Base-by-base conservation (phyloP, 306 rosid genomes). In the Senna siamea region DNA sequence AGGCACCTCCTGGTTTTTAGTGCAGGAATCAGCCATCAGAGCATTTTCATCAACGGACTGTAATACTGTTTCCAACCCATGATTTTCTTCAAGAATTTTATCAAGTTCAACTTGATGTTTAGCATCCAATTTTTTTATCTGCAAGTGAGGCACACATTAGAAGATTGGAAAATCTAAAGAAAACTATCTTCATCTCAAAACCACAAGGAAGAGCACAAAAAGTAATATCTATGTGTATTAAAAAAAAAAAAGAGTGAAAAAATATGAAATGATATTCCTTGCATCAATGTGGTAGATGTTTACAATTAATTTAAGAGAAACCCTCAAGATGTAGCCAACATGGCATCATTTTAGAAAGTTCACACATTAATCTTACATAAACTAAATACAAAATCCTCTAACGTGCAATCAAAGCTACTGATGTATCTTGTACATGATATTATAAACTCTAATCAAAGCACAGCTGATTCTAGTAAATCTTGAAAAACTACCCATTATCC, bases 71-170 rank as follows among this genome's bases (percentile, higher is more conserved):
- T 78, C 89, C 35, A 76, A 67, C 63, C 19, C 66, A 40, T 83
- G 74, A 76, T 70, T 80, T 69, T 69, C 74, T 68, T 72, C 64
- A 64, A 90, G 77, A 71, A 87, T 76, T 63, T 87, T 91, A 72
- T 84, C 91, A 37, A 93, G 70, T 23, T 81, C 66, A 50, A 79
- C 32, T 3, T 93, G 93, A 82, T 85, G 83, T 79, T 88, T 84
- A 50, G 63, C 66, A 61, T 87, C 96, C 50, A 93, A 85, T 74
- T 81, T 76, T 60, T 87, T 83, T 64, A 80, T 80, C 98, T 90
- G 90, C 75, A 70, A 78, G 62, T 14, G 64, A 35, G 84, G 69
- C 66, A 71, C 69, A 55, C 43, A 44, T 76, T 78, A 78, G 82
- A 83, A 61, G 75, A 23, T 47, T 62, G 62, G n/a, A 81, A 70